Evolutionary conservation across 805 yeast genomes (phyloP).

Genomic region (Ogataea zsoltii): DNA sequence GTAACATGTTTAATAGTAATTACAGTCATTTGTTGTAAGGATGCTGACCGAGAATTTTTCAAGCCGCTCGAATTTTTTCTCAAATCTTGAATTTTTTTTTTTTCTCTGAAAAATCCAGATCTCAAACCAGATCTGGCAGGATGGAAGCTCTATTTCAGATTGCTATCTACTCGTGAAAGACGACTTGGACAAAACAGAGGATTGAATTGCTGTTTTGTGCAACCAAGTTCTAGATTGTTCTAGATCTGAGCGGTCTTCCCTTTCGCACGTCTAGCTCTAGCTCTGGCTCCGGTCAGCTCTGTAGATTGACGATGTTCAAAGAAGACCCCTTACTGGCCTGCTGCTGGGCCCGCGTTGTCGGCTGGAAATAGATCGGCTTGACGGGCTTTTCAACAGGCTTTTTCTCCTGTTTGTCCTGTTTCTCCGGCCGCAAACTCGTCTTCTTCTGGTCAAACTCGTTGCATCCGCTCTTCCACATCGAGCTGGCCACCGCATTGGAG

Average conservation of each 20-base stretch:
- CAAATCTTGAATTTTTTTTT: too few relatives aligned
- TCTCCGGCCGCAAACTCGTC: conserved; percentile 7
- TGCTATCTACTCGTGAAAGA: too few relatives aligned
- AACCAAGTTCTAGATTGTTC: too few relatives aligned
- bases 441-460: conserved; percentile 12
- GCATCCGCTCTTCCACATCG: conserved; percentile 22
- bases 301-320: conserved; percentile 24
- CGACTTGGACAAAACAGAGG: too few relatives aligned
- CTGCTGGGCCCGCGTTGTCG: conserved; percentile 35
- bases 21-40: neutral
- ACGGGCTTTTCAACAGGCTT: neutral
- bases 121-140: too few relatives aligned
- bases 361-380: conserved; percentile 20
- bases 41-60: too few relatives aligned
- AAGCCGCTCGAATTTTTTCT: too few relatives aligned
- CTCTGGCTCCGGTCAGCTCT: conserved; percentile 8
- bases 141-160: too few relatives aligned
- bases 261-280: too few relatives aligned
- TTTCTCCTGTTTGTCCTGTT: conserved; percentile 8
- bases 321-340: conserved; percentile 20
- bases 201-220: too few relatives aligned
- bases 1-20: neutral
- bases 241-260: too few relatives aligned
- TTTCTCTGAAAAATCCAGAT: too few relatives aligned
- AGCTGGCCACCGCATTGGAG: conserved; percentile 12